A percentile compares a stretch with the other conserved stretches of the same genome.
These are phyloP conservation scores for Ustilago cynodontis DNA, from an alignment of 1,284 basidiomycete species.

Conservation along the genomic window DNA sequence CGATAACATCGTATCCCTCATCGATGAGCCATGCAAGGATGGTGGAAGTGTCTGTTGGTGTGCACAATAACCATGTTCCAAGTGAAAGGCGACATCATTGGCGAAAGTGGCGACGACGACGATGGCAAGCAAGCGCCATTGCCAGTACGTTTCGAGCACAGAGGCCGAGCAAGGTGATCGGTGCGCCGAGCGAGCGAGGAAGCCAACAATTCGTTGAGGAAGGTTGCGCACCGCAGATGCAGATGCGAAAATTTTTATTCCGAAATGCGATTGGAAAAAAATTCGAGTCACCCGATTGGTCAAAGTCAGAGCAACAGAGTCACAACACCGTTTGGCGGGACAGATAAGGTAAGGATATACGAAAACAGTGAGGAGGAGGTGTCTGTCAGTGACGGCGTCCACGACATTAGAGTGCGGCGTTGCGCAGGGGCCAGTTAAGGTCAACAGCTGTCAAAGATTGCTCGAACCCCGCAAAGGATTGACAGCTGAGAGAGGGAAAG, in stretches of 20 bases:
- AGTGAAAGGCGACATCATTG: neutral
- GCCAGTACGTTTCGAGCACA: neutral
- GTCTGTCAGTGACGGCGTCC: constrained; percentile 38
- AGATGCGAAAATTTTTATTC: constrained; percentile 18
- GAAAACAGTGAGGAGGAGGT: constrained; percentile 14
- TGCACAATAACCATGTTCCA: neutral
- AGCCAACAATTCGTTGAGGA: neutral
- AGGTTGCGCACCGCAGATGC: neutral
- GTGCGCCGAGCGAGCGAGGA: constrained; percentile 11
- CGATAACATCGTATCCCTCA: constrained; percentile 95
- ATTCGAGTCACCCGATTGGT: constrained; percentile 44
- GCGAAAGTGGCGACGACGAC: constrained; percentile 2
- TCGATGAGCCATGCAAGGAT: constrained; percentile 77
- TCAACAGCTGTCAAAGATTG: constrained; percentile 46
- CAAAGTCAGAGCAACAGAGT: neutral
- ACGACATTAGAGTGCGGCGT: constrained; percentile 13
- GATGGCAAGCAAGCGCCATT: neutral
- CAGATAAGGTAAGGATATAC: constrained; percentile 6
- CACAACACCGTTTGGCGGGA: constrained; percentile 5
- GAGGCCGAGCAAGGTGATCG: constrained; percentile 19
- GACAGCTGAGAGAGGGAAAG: constrained; percentile 14
- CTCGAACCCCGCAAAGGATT: constrained; percentile 33
- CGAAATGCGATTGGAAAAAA: constrained; percentile 17
- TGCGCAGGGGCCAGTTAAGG: constrained; percentile 26
- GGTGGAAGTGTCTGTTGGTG: constrained; percentile 65